These are phyloP conservation scores for Xylariaceae sp. DNA, from an alignment of 2,329 filamentous ascomycete species.

Conservation along the genomic window DNA sequence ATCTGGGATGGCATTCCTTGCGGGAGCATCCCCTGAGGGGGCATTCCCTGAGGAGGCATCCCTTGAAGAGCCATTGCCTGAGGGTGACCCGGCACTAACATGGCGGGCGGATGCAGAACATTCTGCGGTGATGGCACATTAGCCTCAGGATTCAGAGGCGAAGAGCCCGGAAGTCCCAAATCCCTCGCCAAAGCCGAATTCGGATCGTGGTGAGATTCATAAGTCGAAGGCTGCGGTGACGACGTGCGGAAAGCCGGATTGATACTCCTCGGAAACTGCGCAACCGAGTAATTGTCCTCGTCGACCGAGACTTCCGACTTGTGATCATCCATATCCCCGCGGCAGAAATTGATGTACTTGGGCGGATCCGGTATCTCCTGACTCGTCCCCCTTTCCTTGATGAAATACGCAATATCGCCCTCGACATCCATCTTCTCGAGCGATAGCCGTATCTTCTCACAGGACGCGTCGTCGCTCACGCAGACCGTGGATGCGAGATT, in stretches of 20 bases:
- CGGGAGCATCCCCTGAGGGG: not conserved
- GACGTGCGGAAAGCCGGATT: conserved; percentile 95
- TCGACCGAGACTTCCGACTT: conserved; percentile 65
- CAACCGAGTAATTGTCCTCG: conserved; percentile 86
- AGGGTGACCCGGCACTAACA: not conserved
- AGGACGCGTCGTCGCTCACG: conserved; percentile 93
- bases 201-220: conserved; percentile 86
- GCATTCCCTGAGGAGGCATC: not conserved
- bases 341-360: conserved; percentile 98
- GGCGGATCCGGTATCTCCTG: conserved; percentile 97
- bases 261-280: conserved; percentile 90
- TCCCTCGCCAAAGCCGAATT: conserved; percentile 66
- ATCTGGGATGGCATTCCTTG: not conserved
- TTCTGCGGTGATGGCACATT: conserved; percentile 48
- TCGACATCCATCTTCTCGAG: conserved; percentile 95
- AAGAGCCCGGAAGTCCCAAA: conserved; percentile 47
- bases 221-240: conserved; percentile 89
- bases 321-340: conserved; percentile 75
- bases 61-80: conserved; percentile 9
- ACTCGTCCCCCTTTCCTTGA: conserved; percentile 81
- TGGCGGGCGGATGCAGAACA: conserved; percentile 19
- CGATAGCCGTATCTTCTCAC: conserved; percentile 90
- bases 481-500: conserved; percentile 97
- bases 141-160: conserved; percentile 45
- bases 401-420: conserved; percentile 86